phyloP scores from a whole-genome alignment of 164 flowering plant species.

The Annona cherimola region DNA sequence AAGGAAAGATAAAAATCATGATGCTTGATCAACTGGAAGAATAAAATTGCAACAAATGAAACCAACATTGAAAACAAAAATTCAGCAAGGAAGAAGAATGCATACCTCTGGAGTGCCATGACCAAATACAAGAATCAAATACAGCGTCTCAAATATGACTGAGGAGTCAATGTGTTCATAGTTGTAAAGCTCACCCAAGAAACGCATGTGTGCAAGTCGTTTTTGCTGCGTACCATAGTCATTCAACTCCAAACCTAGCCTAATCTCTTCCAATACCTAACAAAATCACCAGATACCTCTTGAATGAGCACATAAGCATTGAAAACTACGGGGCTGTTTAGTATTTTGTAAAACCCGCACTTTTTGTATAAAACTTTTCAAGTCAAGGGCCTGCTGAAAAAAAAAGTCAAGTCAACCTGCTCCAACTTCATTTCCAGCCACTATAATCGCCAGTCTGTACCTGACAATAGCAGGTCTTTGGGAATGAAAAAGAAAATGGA shows the following conservation, averaged over 20 bases:
- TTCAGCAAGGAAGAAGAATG: background rate
- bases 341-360: too few species aligned
- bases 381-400: too few species aligned
- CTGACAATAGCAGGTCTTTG: too few species aligned
- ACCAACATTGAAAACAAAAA: background rate
- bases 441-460: too few species aligned
- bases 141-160: conserved; percentile 87
- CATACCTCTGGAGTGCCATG: conserved; percentile 90
- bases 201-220: conserved; percentile 88
- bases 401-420: too few species aligned
- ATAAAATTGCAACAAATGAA: background rate
- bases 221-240: conserved; percentile 93
- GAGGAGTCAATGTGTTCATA: conserved; percentile 94
- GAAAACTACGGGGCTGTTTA: too few species aligned
- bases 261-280: conserved; percentile 92
- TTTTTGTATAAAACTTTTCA: too few species aligned
- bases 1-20: background rate
- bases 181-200: conserved; percentile 96
- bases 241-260: conserved; percentile 82
- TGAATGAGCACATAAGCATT: background rate
- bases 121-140: conserved; percentile 81
- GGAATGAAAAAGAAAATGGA: too few species aligned
- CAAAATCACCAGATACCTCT: conserved; percentile 5
- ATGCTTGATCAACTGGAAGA: background rate
- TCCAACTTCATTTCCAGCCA: too few species aligned